These are phyloP conservation scores for Pyrenula aspistea DNA, from an alignment of 495 filamentous ascomycete genomes.

Conservation along the genomic window DNA sequence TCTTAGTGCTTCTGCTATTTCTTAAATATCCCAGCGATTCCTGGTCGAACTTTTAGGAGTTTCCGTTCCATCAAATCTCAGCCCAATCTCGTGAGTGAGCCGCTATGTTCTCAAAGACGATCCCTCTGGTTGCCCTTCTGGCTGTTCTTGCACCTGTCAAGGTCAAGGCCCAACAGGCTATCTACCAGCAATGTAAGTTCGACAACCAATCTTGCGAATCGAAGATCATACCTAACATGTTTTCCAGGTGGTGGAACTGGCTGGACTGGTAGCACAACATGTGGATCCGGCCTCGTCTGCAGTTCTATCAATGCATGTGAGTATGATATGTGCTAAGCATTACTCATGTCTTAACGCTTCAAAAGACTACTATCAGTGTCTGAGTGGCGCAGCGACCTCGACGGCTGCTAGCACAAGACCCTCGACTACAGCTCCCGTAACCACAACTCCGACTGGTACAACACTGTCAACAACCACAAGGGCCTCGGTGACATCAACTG, in stretches of 20 bases:
- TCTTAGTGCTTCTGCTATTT: background rate
- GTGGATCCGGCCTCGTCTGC: background rate
- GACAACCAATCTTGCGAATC: too few species aligned
- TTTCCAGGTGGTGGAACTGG: background rate
- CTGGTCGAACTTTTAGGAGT: background rate
- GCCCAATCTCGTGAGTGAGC: background rate
- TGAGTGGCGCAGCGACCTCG: background rate
- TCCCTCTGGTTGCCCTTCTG: background rate
- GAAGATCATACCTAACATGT: too few species aligned
- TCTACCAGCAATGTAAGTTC: background rate
- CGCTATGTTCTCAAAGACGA: background rate
- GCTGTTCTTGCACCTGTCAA: background rate
- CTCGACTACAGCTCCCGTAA: background rate
- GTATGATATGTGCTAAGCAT: background rate
- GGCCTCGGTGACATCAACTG: constrained; percentile 1
- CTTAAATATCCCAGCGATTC: background rate
- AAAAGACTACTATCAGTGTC: background rate
- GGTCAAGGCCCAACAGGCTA: background rate
- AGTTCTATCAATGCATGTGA: background rate
- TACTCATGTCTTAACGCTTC: background rate
- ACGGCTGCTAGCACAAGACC: background rate
- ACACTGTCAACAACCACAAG: background rate
- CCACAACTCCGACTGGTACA: background rate
- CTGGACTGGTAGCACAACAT: background rate
- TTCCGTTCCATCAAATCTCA: background rate